Conservation (phyloP, 345 rosid genomes). For the Physaria fendleri region DNA sequence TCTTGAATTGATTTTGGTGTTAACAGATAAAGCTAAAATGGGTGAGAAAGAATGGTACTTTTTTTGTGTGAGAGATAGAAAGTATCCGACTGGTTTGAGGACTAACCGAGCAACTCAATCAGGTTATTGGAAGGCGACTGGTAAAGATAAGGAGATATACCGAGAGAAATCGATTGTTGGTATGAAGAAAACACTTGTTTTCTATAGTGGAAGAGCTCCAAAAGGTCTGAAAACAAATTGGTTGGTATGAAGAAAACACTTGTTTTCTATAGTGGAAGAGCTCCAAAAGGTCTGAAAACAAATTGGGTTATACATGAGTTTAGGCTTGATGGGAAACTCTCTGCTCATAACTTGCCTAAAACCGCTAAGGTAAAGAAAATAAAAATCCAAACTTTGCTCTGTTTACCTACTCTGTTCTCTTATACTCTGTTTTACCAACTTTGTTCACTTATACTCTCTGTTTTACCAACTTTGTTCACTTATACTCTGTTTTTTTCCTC, state of each 20-base stretch:
- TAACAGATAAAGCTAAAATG: constrained; percentile 89
- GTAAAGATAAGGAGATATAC: constrained; percentile 84
- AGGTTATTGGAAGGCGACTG: constrained; percentile 97
- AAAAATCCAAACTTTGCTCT: no score
- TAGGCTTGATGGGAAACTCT: constrained; percentile 66
- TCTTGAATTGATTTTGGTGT: not conserved
- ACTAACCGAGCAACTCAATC: constrained; percentile 88
- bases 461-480: no score
- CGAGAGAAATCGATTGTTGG: constrained; percentile 72
- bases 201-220: constrained; percentile 89
- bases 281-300: constrained; percentile 81
- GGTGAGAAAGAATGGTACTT: constrained; percentile 99
- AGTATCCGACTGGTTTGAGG: constrained; percentile 83
- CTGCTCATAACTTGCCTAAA: constrained; percentile 67
- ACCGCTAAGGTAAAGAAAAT: constrained; percentile 57
- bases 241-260: constrained; percentile 98
- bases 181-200: constrained; percentile 93
- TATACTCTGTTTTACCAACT: no score
- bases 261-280: constrained; percentile 87
- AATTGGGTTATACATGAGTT: constrained; percentile 96
- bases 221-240: constrained; percentile 79
- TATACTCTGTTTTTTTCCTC: constrained; percentile 10
- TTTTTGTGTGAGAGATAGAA: constrained; percentile 83
- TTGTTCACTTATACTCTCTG: no score
- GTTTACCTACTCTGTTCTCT: no score